Evolutionary conservation across 2,329 filamentous ascomycete genomes (phyloP), one percentile per base, ranked within the genome.

Genomic region (Fusarium palustre): DNA sequence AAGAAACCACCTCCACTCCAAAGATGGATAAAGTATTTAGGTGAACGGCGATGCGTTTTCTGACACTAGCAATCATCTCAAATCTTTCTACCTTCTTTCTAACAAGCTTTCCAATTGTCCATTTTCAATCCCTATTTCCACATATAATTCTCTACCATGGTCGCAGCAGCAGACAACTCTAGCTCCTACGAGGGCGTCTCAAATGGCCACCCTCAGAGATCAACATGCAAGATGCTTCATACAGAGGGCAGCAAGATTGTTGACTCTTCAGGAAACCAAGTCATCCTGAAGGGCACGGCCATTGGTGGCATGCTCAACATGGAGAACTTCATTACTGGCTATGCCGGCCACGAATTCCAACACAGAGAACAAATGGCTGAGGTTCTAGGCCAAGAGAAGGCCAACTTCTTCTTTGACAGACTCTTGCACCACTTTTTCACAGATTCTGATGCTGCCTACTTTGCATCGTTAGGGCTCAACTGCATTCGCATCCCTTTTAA

Each of bases 251-350:
- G 65, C 15, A 64, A 71, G 10, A 80, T 88, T 20, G 81, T 87
- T 33, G 81, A 84, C 63, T 74, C 76, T 0, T 73, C 81, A 50
- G 83, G 81, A 22, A 76, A 83, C 15, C 74, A 74, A 5, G 80
- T 87, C 16, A 76, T 87, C 10, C 81, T 87, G 25, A 78, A 77
- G 50, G 76, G 76, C 15, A 73, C 77, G 5, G 77, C 68, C 7
- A 56, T 79, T 3, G 77, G 77, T 15, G 77, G 77, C 24, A 76
- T 76, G 74, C 74, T 79, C 47, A 77, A 78, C 60, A 87, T 87
- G 84, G 86, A 88, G 75, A 89, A 88, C 74, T 89, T 89, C 80
- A 89, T 90, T 67, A 88, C 85, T 2, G 88, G 88, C n/a, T 90
- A 84, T 60, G 80, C 86, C 13, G 88, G 86, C 20, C 85, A 87